Conservation (phyloP, 148 eudicot genomes). For the Camellia japonica region DNA sequence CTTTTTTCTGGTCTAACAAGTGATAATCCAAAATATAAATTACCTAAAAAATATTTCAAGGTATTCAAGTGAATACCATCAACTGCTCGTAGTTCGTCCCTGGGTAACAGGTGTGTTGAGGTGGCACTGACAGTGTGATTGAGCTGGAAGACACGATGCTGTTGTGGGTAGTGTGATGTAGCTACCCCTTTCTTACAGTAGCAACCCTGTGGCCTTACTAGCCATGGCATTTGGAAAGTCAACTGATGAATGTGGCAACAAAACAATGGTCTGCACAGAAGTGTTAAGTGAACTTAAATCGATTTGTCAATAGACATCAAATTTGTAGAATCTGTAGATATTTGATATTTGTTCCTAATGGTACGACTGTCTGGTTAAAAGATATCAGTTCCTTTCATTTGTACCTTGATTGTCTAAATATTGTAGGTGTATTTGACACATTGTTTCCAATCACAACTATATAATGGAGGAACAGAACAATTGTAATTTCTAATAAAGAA, state of each 20-base stretch:
- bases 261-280: background rate
- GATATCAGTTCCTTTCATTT: background rate
- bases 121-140: background rate
- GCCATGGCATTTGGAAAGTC: background rate
- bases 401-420: background rate
- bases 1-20: too few relatives aligned
- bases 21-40: too few relatives aligned
- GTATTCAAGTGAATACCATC: too few relatives aligned
- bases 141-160: background rate
- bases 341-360: background rate
- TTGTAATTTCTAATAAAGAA: background rate
- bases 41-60: too few relatives aligned
- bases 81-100: too few relatives aligned
- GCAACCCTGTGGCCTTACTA: background rate
- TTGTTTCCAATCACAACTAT: background rate
- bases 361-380: background rate
- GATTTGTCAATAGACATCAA: background rate
- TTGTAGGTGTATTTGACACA: background rate
- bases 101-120: too few relatives aligned
- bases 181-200: background rate
- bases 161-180: background rate
- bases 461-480: background rate
- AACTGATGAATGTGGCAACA: background rate
- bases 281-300: background rate
- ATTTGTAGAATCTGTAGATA: background rate